Evolutionary conservation across 139 green algal genomes (phyloP), one percentile per base, ranked within the genome.

Genomic region (Chlamydomonas sphaeroides): DNA sequence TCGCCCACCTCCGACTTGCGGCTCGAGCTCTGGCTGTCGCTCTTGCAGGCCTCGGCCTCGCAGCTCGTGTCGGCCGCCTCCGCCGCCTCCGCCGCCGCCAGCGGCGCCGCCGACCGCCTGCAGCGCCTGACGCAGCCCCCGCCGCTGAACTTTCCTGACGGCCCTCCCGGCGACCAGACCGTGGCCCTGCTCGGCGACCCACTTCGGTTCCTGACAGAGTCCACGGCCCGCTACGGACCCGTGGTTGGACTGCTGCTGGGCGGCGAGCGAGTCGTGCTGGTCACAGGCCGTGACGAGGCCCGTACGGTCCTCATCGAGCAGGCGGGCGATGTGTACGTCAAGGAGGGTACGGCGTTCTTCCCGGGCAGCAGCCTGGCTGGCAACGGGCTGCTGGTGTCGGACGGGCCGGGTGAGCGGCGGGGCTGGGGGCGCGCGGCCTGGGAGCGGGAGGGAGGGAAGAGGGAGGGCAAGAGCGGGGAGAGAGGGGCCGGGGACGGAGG

Each of bases 321-420:
- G 66, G 66, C 68, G 39, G 68, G 57, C 28, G 32, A 42, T 7
- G 79, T 88, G 53, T 92, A 88, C 68, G 48, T 88, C 20, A 92
- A 94, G 89, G 79, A 93, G 25, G 96, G 96, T 32, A 98, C 96
- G 25, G 96, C 95, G 0, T 98, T 98, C 78, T 98, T 98, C 79
- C 96, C 96, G 0, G 93, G 93, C 39, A 93, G 84, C 83, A 92
- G 84, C 65, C 87, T 98, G 49, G 91, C 95, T 4, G 96, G 96
- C 45, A 93, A 98, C 76, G 93, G 94, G 2, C 86, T 97, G 84
- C 85, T 97, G 20, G 93, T 95, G 36, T 94, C 86, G 73, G 96
- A 98, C 81, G 96, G 96, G 5, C 88, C 93, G 1, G n/a, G n/a
- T n/a, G n/a, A n/a, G n/a, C n/a, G n/a, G n/a, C n/a, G n/a, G n/a